Evolutionary conservation across 352 stramenopile genomes (phyloP), one percentile per base, ranked within the genome.

Genomic region (Elongisporangium prolatum): DNA sequence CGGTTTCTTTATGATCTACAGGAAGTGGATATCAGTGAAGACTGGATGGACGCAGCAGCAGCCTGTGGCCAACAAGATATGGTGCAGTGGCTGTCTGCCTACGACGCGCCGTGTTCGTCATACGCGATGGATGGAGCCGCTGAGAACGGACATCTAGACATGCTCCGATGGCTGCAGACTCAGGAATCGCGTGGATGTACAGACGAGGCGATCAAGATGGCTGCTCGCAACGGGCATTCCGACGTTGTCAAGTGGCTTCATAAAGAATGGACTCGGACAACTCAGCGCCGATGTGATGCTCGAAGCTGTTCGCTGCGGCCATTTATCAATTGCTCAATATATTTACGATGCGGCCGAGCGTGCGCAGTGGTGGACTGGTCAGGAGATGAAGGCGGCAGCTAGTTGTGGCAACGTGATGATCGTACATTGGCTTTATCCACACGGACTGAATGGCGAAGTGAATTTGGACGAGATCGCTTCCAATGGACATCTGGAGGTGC

Each of bases 21-120:
- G 0, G 24, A 25, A 9, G 71, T 84, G 50, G 66, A 71, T 0
- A 77, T 67, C 38, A 74, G 65, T 16, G 59, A 54, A 0, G 60
- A 63, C 7, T 72, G 76, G 4, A 81, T 89, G 66, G 69, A 82
- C 24, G 48, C 69, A 5, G 76, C 79, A 3, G 79, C 79, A 16
- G 75, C 63, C 21, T 81, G 73, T 20, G 77, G 77, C 1, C 69
- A 87, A 50, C 61, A 87, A 7, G 16, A 67, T 4, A 65, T 77
- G n/a, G 65, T 87, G 21, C 48, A 71, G 28, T 87, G 74, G 74
- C 62, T 89, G 3, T 68, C 86, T 34, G 52, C 48, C 20, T 54
- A 84, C 40, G 61, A 67, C 28, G 55, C n/a, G 0, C 62, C 75
- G 56, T 80, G 74, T 44, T 76, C 74, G 11, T 57, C 70, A 21